These are phyloP conservation scores for Phytophthora colocasiae DNA, from an alignment of 352 stramenopile species.

Conservation along the genomic window DNA sequence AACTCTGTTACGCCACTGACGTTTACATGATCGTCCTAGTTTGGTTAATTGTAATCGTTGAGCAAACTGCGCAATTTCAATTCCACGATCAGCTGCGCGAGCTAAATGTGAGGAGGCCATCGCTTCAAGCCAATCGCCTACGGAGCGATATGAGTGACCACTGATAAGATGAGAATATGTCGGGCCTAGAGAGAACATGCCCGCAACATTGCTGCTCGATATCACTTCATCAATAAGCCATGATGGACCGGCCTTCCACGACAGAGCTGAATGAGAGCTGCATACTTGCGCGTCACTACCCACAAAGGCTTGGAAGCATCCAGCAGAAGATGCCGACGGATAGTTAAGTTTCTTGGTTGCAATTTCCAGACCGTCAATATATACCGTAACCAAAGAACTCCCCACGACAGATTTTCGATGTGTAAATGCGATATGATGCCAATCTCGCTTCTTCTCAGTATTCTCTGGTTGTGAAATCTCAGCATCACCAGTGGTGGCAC, in stretches of 20 bases:
- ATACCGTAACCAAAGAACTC: slow-evolving; percentile 76
- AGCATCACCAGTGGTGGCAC: background rate
- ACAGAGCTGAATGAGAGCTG: slow-evolving; percentile 63
- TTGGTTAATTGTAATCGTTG: slow-evolving; percentile 58
- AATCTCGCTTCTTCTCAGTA: slow-evolving; percentile 50
- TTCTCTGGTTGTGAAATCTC: slow-evolving; percentile 9
- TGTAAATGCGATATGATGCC: slow-evolving; percentile 79
- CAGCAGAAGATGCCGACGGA: slow-evolving; percentile 52
- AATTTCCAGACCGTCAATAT: slow-evolving; percentile 77
- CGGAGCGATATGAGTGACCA: slow-evolving; percentile 67
- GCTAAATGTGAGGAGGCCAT: slow-evolving; percentile 65
- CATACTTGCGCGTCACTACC: slow-evolving; percentile 82
- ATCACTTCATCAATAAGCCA: slow-evolving; percentile 78
- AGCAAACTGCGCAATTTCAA: slow-evolving; percentile 58
- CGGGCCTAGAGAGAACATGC: slow-evolving; percentile 76
- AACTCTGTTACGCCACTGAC: slow-evolving; percentile 49
- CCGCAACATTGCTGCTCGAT: slow-evolving; percentile 45
- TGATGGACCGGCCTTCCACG: slow-evolving; percentile 67
- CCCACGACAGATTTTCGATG: slow-evolving; percentile 77
- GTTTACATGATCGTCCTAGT: slow-evolving; percentile 50
- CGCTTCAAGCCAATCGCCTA: slow-evolving; percentile 76
- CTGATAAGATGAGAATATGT: slow-evolving; percentile 69
- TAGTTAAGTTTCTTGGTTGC: slow-evolving; percentile 79
- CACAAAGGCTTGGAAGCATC: slow-evolving; percentile 68
- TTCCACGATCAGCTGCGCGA: slow-evolving; percentile 58